These are phyloP conservation scores for Berberis thunbergii DNA, from an alignment of 164 flowering plant species.

Conservation along the genomic window DNA sequence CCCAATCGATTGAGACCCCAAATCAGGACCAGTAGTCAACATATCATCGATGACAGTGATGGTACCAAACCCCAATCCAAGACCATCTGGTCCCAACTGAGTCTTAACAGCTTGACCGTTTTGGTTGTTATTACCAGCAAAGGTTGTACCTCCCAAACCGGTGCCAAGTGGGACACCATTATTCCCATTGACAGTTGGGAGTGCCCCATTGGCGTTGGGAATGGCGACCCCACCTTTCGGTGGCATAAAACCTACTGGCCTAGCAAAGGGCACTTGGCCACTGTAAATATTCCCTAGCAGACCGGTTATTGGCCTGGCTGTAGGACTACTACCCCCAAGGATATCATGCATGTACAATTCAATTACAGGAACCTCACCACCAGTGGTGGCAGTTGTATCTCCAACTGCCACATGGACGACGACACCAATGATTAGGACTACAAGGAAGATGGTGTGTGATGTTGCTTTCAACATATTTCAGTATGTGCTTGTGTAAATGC, in stretches of 20 bases:
- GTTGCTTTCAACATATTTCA: too few species aligned
- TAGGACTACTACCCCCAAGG: slow-evolving; percentile 72
- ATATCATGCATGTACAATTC: slow-evolving; percentile 87
- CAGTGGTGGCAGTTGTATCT: slow-evolving; percentile 1
- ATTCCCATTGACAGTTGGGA: slow-evolving; percentile 54
- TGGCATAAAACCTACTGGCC: slow-evolving; percentile 54
- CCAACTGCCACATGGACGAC: neutral
- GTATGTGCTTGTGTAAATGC: too few species aligned
- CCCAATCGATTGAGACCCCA: slow-evolving; percentile 45
- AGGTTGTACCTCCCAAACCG: slow-evolving; percentile 63
- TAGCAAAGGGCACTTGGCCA: slow-evolving; percentile 87
- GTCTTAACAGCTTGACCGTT: slow-evolving; percentile 14
- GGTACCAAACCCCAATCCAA: slow-evolving; percentile 69
- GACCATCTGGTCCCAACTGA: slow-evolving; percentile 64
- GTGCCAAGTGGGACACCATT: slow-evolving; percentile 75
- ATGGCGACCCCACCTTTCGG: slow-evolving; percentile 56
- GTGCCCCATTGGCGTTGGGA: slow-evolving; percentile 72
- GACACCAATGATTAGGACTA: too few species aligned
- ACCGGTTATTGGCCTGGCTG: slow-evolving; percentile 81
- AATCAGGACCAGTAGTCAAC: slow-evolving; percentile 41
- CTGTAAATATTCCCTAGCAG: slow-evolving; percentile 75
- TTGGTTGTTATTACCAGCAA: slow-evolving; percentile 22
- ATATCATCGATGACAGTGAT: slow-evolving; percentile 63
- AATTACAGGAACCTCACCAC: slow-evolving; percentile 25
- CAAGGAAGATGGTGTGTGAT: too few species aligned